These are phyloP conservation scores for Allodekkera sacchari DNA, from an alignment of 805 yeast species.

Conservation along the genomic window DNA sequence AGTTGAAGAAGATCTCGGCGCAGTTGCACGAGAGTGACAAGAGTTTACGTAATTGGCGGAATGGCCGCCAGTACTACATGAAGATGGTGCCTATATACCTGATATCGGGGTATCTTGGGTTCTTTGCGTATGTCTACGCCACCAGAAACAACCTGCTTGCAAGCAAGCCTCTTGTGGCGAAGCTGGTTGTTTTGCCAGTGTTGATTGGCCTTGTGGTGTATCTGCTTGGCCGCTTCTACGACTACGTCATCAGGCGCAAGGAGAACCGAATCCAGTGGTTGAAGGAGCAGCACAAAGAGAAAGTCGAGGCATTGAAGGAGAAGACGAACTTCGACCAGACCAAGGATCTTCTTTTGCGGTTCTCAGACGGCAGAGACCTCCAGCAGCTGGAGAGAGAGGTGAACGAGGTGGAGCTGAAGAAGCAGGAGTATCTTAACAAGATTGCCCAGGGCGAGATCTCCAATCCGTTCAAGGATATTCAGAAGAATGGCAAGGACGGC, in stretches of 20 bases:
- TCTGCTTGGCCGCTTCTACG: constrained; percentile 9
- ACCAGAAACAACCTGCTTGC: not conserved
- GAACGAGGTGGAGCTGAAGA: constrained; percentile 32
- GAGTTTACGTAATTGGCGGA: constrained; percentile 9
- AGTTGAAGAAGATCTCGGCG: constrained; percentile 29
- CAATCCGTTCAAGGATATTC: constrained; percentile 5
- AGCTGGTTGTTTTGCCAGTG: constrained; percentile 9
- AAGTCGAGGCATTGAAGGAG: constrained; percentile 26
- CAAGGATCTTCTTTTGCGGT: constrained; percentile 62
- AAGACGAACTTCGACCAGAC: constrained; percentile 72
- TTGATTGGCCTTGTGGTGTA: constrained; percentile 9
- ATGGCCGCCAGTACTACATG: constrained; percentile 11
- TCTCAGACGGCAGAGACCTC: constrained; percentile 42
- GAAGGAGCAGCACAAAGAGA: constrained; percentile 29
- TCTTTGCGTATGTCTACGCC: constrained; percentile 16
- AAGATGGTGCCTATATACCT: constrained; percentile 13
- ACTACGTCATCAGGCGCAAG: constrained; percentile 15
- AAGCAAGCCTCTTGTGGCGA: constrained; percentile 3
- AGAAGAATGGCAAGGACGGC: constrained; percentile 9
- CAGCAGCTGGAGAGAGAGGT: constrained; percentile 32
- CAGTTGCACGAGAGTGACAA: constrained; percentile 24
- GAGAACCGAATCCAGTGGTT: constrained; percentile 16
- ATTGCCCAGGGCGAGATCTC: constrained; percentile 22
- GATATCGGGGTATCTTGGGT: constrained; percentile 14
- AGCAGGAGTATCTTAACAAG: constrained; percentile 28